Percentiles rank a stretch among this genome's conserved stretches.
phyloP scores from a whole-genome alignment of 768 basidiomycete species.

The Tulasnella sp. region DNA sequence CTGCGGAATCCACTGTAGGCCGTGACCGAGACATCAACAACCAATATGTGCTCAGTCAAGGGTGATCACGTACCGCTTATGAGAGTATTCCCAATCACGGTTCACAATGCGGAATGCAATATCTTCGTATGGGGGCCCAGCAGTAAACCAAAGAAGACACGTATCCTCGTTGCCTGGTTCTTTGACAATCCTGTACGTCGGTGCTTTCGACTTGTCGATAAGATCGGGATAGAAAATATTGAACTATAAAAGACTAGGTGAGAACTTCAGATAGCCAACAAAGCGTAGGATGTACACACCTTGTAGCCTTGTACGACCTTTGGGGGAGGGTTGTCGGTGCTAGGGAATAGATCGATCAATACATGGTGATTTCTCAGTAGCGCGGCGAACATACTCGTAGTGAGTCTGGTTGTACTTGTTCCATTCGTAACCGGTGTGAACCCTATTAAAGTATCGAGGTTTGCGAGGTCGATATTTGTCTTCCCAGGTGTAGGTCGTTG shows the following conservation, averaged over 20 bases:
- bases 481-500: conserved; percentile 92
- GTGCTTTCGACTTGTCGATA: conserved; percentile 95
- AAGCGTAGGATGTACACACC: conserved; percentile 33
- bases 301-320: conserved; percentile 99
- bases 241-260: conserved; percentile 43
- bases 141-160: conserved; percentile 83
- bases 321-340: conserved; percentile 96
- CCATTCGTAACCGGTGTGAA: conserved; percentile 99
- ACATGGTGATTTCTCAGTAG: conserved; percentile 3
- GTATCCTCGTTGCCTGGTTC: conserved; percentile 95
- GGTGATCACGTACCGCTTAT: conserved; percentile 61
- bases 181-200: conserved; percentile 91
- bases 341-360: conserved; percentile 31
- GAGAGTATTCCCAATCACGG: conserved; percentile 96
- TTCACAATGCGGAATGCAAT: conserved; percentile 98
- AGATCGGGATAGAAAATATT: conserved; percentile 99
- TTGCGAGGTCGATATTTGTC: conserved; percentile 97
- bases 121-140: conserved; percentile 97
- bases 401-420: conserved; percentile 99
- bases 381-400: conserved; percentile 68
- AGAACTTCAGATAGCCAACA: conserved; percentile 12
- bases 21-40: conserved; percentile 17
- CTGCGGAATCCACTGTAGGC: conserved; percentile 79
- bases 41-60: neutral
- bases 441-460: conserved; percentile 96